These are phyloP conservation scores for Salix exigua DNA, from an alignment of 345 rosid species.

Conservation along the genomic window DNA sequence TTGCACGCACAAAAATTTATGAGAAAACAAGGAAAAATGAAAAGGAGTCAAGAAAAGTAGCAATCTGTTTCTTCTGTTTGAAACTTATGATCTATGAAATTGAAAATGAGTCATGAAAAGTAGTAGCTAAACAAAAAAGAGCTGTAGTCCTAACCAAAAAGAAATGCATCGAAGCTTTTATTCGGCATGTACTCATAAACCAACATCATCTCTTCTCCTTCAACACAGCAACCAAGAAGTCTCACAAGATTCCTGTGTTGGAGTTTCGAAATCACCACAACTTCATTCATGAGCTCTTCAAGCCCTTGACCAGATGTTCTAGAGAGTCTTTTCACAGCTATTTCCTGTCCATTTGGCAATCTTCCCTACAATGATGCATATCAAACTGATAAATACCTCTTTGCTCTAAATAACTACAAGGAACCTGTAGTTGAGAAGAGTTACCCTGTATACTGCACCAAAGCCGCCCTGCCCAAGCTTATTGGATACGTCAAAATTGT, in stretches of 20 bases:
- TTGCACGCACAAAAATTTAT: neutral
- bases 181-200: neutral
- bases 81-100: too few relatives aligned
- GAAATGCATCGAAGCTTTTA: constrained; percentile 18
- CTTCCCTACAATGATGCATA: constrained; percentile 8
- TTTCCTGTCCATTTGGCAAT: constrained; percentile 14
- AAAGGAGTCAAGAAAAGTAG: neutral
- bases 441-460: constrained; percentile 24
- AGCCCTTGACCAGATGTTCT: constrained; percentile 22
- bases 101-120: too few relatives aligned
- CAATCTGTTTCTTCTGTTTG: too few relatives aligned
- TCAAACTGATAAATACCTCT: neutral
- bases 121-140: constrained; percentile 6
- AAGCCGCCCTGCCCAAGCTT: constrained; percentile 24
- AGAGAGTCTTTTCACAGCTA: constrained; percentile 22
- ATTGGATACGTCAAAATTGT: constrained; percentile 4
- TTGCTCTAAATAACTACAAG: neutral
- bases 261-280: constrained; percentile 9
- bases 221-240: too few relatives aligned
- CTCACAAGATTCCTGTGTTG: constrained; percentile 9
- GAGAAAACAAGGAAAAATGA: too few relatives aligned
- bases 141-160: constrained; percentile 8
- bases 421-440: neutral
- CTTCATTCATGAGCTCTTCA: constrained; percentile 13
- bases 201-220: too few relatives aligned